Conservation (phyloP, 2,329 filamentous ascomycete species). For the Colletotrichum tofieldiae region DNA sequence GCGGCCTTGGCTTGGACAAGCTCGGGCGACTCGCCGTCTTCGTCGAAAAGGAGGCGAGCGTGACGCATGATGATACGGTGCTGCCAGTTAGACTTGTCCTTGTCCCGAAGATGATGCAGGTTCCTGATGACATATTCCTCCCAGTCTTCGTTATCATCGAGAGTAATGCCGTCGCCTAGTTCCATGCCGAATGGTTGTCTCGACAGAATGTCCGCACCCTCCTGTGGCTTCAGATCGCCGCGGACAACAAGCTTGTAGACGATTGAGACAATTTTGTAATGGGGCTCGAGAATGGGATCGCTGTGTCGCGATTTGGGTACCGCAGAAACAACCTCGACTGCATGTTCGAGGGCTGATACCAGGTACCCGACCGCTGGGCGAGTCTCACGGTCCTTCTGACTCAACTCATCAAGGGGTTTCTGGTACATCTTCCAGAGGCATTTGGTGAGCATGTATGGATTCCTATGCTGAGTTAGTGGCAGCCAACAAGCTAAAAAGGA, state of each 20-base stretch:
- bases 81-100: slow-evolving; percentile 96
- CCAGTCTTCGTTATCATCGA: slow-evolving; percentile 75
- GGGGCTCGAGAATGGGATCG: slow-evolving; percentile 90
- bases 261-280: slow-evolving; percentile 90
- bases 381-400: slow-evolving; percentile 57
- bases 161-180: slow-evolving; percentile 63
- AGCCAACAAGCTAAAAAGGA: not conserved
- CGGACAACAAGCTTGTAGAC: slow-evolving; percentile 84
- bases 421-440: slow-evolving; percentile 77
- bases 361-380: slow-evolving; percentile 60
- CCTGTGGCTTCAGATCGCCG: slow-evolving; percentile 63
- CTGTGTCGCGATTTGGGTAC: slow-evolving; percentile 71
- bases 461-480: slow-evolving; percentile 56
- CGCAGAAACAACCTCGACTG: slow-evolving; percentile 65
- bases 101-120: slow-evolving; percentile 70
- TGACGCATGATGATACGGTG: slow-evolving; percentile 90
- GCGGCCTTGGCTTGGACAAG: slow-evolving; percentile 83
- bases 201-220: slow-evolving; percentile 68
- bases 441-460: slow-evolving; percentile 73
- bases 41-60: slow-evolving; percentile 69
- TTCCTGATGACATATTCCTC: slow-evolving; percentile 69
- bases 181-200: slow-evolving; percentile 69
- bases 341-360: slow-evolving; percentile 65
- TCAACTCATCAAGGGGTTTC: slow-evolving; percentile 61
- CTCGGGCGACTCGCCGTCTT: slow-evolving; percentile 58